A percentile compares a stretch with the other conserved stretches of the same genome.
phyloP scores from a whole-genome alignment of 371 early-diverging fungal species.

The Cokeromyces recurvatus region DNA sequence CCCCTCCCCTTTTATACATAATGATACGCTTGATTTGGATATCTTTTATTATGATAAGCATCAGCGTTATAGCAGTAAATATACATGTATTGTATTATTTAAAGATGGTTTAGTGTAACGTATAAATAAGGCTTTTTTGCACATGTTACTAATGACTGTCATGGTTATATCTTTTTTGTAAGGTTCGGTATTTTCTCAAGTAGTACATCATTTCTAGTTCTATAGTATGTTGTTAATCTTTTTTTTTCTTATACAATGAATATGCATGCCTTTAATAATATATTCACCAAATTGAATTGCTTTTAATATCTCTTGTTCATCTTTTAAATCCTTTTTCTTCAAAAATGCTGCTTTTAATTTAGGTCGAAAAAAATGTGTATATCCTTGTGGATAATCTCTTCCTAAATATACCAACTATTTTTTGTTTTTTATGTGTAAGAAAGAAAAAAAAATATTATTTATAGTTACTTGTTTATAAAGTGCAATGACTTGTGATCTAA shows the following conservation, averaged over 20 bases:
- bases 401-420: slow-evolving; percentile 55
- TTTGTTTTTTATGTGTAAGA: no score
- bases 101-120: no score
- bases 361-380: slow-evolving; percentile 50
- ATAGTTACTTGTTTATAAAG: slow-evolving; percentile 48
- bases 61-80: no score
- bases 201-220: slow-evolving; percentile 74
- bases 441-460: no score
- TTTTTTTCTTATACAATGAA: not conserved
- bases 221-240: slow-evolving; percentile 4
- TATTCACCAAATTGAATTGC: slow-evolving; percentile 60
- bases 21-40: no score
- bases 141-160: not conserved
- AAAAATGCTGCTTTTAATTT: slow-evolving; percentile 61
- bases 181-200: slow-evolving; percentile 66
- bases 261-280: slow-evolving; percentile 51
- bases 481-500: slow-evolving; percentile 45
- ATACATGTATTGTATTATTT: no score
- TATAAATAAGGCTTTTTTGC: no score
- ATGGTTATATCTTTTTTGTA: slow-evolving; percentile 55
- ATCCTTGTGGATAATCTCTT: slow-evolving; percentile 59
- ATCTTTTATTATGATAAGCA: no score
- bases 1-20: no score
- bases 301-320: slow-evolving; percentile 56
- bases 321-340: slow-evolving; percentile 54